Conservation (phyloP, 1,284 basidiomycete species). For the Melampsora abietis-canadensis region DNA sequence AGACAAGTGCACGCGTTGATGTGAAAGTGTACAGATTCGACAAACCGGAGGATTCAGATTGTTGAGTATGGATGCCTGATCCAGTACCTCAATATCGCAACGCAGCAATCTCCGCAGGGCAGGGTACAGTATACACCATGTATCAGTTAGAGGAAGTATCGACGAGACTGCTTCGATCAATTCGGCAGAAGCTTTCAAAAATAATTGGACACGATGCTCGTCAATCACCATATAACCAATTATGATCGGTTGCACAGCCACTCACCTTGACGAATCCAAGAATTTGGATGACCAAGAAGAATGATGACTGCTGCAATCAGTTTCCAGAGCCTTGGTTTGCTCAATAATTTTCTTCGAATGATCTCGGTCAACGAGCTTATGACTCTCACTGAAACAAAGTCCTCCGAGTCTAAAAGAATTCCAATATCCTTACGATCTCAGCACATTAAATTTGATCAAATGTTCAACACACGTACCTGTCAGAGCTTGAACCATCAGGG, state of each 20-base stretch:
- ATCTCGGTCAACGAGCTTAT: slow-evolving; percentile 77
- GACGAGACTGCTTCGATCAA: slow-evolving; percentile 80
- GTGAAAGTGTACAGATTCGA: slow-evolving; percentile 36
- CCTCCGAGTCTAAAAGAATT: slow-evolving; percentile 73
- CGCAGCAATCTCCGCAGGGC: slow-evolving; percentile 78
- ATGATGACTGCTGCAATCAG: slow-evolving; percentile 79
- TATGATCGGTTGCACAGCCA: background rate
- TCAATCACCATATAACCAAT: background rate
- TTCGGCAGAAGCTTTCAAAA: slow-evolving; percentile 66
- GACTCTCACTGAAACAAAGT: slow-evolving; percentile 84
- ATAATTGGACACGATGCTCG: background rate
- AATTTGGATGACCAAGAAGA: slow-evolving; percentile 90
- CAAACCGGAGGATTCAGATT: slow-evolving; percentile 74
- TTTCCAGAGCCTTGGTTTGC: slow-evolving; percentile 91
- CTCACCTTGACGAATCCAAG: slow-evolving; percentile 89
- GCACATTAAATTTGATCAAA: background rate
- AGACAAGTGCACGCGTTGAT: background rate
- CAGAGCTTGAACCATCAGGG: slow-evolving; percentile 85
- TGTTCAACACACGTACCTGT: slow-evolving; percentile 62
- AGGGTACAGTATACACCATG: slow-evolving; percentile 95
- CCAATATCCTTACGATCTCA: background rate
- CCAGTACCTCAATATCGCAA: slow-evolving; percentile 75
- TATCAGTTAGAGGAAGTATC: slow-evolving; percentile 74
- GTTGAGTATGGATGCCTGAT: slow-evolving; percentile 69
- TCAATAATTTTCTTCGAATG: slow-evolving; percentile 78